A percentile compares a stretch with the other conserved stretches of the same genome.
phyloP scores from a whole-genome alignment of 176 grass and related monocot genomes.

The Triticum aestivum region IWGSC_CS_RefSeq_v2.1 NC_057804.1:66885427-66885926 shows the following conservation, averaged over 20 bases:
- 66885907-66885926: too few species aligned
- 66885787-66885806: background rate
- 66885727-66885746: too few species aligned
- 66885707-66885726: background rate
- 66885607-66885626: too few species aligned
- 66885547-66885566: too few species aligned
- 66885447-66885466: too few species aligned
- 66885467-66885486: too few species aligned
- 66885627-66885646: background rate
- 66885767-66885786: background rate
- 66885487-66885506: too few species aligned
- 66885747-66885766: background rate
- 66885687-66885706: background rate
- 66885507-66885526: too few species aligned
- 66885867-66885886: background rate
- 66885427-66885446: too few species aligned
- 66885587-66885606: too few species aligned
- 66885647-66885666: background rate
- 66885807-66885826: background rate
- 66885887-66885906: background rate
- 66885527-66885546: too few species aligned
- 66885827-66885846: background rate
- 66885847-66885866: background rate
- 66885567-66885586: too few species aligned
- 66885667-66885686: background rate